phyloP scores from a whole-genome alignment of 2,329 filamentous ascomycete genomes.

The Sporothrix globosa region DNA sequence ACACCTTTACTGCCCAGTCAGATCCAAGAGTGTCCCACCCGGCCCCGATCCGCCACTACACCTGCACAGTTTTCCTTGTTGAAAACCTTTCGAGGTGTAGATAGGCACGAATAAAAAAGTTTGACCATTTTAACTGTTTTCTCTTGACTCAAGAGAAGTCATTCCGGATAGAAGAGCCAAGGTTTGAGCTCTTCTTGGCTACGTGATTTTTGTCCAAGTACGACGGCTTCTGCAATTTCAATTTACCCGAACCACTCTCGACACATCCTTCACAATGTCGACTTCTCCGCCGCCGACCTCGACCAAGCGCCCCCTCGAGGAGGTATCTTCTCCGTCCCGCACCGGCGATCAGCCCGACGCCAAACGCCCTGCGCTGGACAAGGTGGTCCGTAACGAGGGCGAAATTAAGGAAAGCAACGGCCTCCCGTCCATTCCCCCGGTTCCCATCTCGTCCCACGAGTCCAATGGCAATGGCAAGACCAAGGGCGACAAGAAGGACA shows the following conservation, averaged over 20 bases:
- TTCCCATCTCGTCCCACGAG: constrained; percentile 48
- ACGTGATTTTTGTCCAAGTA: constrained; percentile 29
- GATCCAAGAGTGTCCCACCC: constrained; percentile 30
- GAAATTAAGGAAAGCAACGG: constrained; percentile 54
- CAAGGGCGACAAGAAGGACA: constrained; percentile 57
- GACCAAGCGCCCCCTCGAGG: constrained; percentile 92
- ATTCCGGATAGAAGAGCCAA: background rate
- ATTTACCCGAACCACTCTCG: constrained; percentile 34
- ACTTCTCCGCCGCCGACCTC: constrained; percentile 68
- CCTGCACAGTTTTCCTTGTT: constrained; percentile 87
- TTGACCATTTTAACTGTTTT: constrained; percentile 44
- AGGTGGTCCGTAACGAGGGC: constrained; percentile 73
- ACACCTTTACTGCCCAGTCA: constrained; percentile 30
- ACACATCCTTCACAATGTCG: constrained; percentile 63
- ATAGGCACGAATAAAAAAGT: constrained; percentile 54
- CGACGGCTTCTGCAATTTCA: constrained; percentile 40
- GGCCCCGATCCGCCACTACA: constrained; percentile 61
- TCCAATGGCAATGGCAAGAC: constrained; percentile 55
- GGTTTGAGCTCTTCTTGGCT: constrained; percentile 11
- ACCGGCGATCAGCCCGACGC: constrained; percentile 93
- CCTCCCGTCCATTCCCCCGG: constrained; percentile 38
- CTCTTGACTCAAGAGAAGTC: constrained; percentile 16
- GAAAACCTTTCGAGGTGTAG: constrained; percentile 81
- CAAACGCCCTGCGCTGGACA: constrained; percentile 94
- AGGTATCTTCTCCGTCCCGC: constrained; percentile 91